These are phyloP conservation scores for Globisporangium nodosum DNA, from an alignment of 352 stramenopile genomes.

Conservation along the genomic window DNA sequence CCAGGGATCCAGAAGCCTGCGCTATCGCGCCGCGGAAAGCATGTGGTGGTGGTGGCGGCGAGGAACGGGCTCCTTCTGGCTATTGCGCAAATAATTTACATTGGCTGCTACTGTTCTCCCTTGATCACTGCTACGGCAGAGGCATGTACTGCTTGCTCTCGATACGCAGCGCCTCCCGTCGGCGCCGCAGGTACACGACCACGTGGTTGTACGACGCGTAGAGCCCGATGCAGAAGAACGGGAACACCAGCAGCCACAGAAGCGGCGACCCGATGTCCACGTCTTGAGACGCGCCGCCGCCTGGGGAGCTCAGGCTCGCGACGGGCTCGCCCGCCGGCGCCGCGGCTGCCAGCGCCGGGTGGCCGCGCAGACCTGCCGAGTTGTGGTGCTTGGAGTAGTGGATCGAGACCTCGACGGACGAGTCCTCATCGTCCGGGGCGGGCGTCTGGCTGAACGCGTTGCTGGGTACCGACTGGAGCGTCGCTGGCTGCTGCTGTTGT, in stretches of 20 bases:
- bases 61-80: neutral
- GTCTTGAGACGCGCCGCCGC: neutral
- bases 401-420: conserved; percentile 52
- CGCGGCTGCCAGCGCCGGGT: conserved; percentile 13
- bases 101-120: neutral
- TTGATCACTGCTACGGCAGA: conserved; percentile 15
- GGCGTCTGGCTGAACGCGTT: conserved; percentile 4
- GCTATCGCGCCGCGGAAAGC: too few species aligned
- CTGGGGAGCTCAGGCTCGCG: conserved; percentile 1
- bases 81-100: conserved; percentile 1
- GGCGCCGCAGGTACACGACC: conserved; percentile 41
- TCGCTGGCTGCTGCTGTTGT: neutral
- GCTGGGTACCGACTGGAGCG: neutral
- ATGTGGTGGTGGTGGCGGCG: too few species aligned
- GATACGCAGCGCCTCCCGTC: conserved; percentile 55
- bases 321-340: conserved; percentile 15
- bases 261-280: conserved; percentile 22
- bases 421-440: conserved; percentile 30
- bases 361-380: conserved; percentile 24
- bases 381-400: conserved; percentile 52
- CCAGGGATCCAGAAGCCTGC: too few species aligned
- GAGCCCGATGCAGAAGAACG: conserved; percentile 58
- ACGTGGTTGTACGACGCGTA: conserved; percentile 40
- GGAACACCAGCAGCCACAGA: conserved; percentile 50
- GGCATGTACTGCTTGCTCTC: conserved; percentile 67